Base-by-base conservation (phyloP, 805 yeast genomes). In the Yamadazyma olivae region DNA sequence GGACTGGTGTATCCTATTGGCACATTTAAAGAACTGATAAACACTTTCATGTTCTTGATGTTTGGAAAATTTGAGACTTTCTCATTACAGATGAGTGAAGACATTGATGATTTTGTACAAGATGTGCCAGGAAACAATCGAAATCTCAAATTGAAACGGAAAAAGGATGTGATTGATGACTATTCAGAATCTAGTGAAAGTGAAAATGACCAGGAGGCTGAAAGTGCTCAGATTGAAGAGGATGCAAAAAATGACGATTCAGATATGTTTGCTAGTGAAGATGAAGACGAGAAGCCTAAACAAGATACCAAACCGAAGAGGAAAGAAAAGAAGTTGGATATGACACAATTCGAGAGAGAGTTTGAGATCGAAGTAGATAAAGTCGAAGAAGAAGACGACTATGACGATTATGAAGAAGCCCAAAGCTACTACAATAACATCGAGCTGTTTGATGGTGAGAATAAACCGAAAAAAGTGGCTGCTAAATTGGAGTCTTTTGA, bases 1-100 rank as follows among this genome's bases (percentile, higher is more conserved):
- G 98, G 98, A 1, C 81, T 68, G 9, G 66, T 62, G 59, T 91
- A 91, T 21, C 96, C 96, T 5, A 86, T 77, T 2, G 97, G 96
- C 1, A 79, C 67, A 45, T 75, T 74, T 15, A 67, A 61, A 12
- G 74, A 64, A n/a, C 56, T 48, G 8, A 57, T 46, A 37, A 57
- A 57, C 10, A 57, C 44, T 32, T 45, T 51, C 61, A 56, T 55
- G 27, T 36, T 12, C 12, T 21, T n/a, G 23, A 20, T 7, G 7
- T 20, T 7, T 20, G 7, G 23, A 7, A 20, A 20, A 20, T 7
- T 20, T 20, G 23, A 20, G n/a, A n/a, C n/a, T n/a, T n/a, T n/a
- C n/a, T n/a, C n/a, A n/a, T n/a, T n/a, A n/a, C n/a, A n/a, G n/a
- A n/a, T n/a, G n/a, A 15, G 14, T 20, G 46, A 35, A 10, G 38